Percentiles rank a stretch among this genome's conserved stretches.
Evolutionary conservation across 495 filamentous ascomycete genomes (phyloP).

Genomic region (Hypoxylon fuscum): DNA sequence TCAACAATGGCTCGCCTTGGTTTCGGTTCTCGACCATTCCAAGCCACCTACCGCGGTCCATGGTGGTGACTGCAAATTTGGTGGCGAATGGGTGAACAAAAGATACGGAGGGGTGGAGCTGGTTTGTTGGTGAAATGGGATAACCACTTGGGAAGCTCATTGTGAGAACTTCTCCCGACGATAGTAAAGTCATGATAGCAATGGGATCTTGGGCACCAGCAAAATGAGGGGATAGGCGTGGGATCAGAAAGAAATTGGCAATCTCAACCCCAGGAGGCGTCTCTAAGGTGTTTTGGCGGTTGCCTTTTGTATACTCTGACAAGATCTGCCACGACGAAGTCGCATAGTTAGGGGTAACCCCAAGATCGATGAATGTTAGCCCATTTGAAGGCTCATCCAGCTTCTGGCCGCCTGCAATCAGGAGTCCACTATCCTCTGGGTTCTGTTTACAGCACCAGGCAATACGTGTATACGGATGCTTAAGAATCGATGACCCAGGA

Average conservation of each 20-base stretch:
- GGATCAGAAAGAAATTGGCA: slow-evolving; percentile 83
- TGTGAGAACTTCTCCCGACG: slow-evolving; percentile 86
- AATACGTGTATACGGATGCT: slow-evolving; percentile 72
- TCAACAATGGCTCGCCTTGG: slow-evolving; percentile 76
- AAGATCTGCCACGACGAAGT: slow-evolving; percentile 90
- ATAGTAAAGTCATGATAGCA: slow-evolving; percentile 77
- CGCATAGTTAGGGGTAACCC: slow-evolving; percentile 85
- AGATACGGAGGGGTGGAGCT: slow-evolving; percentile 82
- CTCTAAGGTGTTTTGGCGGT: slow-evolving; percentile 71
- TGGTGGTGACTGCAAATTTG: slow-evolving; percentile 67
- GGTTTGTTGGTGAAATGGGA: slow-evolving; percentile 88
- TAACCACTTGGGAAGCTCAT: slow-evolving; percentile 91
- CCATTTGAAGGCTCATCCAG: slow-evolving; percentile 72
- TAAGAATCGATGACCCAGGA: slow-evolving; percentile 63
- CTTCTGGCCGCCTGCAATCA: slow-evolving; percentile 82
- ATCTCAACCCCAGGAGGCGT: slow-evolving; percentile 83
- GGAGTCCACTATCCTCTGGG: slow-evolving; percentile 87
- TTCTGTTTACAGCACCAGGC: slow-evolving; percentile 93
- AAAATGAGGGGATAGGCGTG: slow-evolving; percentile 82
- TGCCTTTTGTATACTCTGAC: slow-evolving; percentile 77
- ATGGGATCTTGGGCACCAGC: slow-evolving; percentile 90
- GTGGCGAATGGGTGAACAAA: slow-evolving; percentile 90
- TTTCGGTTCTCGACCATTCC: slow-evolving; percentile 81
- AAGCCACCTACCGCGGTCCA: slow-evolving; percentile 84
- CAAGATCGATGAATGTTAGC: slow-evolving; percentile 88